These are phyloP conservation scores for Colletotrichum navitas DNA, from an alignment of 2,329 filamentous ascomycete species.

Conservation along the genomic window DNA sequence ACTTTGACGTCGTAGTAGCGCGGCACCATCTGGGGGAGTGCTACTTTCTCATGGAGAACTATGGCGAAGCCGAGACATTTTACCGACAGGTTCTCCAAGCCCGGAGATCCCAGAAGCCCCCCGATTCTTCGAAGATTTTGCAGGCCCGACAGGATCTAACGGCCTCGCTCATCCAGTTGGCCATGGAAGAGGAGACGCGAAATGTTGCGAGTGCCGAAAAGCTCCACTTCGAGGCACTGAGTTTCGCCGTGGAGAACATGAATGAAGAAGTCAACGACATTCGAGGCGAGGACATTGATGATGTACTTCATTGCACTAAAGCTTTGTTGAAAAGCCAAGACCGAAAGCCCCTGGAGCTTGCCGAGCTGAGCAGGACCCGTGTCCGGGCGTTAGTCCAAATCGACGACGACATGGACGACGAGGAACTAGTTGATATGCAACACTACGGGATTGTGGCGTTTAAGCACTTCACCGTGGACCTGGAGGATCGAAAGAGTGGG, in stretches of 20 bases:
- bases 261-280: not conserved
- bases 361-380: not conserved
- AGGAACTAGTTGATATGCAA: not conserved
- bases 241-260: conserved; percentile 5
- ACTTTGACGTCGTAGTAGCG: conserved; percentile 1
- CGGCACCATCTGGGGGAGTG: conserved; percentile 10
- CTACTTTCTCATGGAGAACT: not conserved
- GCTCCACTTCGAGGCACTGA: conserved; percentile 2
- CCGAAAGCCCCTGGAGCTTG: conserved; percentile 4
- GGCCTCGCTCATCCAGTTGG: not conserved
- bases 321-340: not conserved
- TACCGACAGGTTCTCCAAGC: conserved; percentile 10
- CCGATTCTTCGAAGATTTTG: not conserved
- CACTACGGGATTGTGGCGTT: not conserved
- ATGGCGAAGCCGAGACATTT: not conserved
- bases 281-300: not conserved
- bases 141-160: not conserved
- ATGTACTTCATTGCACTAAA: conserved; percentile 8
- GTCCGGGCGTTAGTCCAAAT: not conserved
- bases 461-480: not conserved
- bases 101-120: not conserved
- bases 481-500: conserved; percentile 1
- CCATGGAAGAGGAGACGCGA: not conserved
- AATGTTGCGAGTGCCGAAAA: not conserved
- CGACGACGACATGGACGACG: not conserved